These are phyloP conservation scores for Calonectria fujianensis DNA, from an alignment of 2,329 filamentous ascomycete species.

Conservation along the genomic window DNA sequence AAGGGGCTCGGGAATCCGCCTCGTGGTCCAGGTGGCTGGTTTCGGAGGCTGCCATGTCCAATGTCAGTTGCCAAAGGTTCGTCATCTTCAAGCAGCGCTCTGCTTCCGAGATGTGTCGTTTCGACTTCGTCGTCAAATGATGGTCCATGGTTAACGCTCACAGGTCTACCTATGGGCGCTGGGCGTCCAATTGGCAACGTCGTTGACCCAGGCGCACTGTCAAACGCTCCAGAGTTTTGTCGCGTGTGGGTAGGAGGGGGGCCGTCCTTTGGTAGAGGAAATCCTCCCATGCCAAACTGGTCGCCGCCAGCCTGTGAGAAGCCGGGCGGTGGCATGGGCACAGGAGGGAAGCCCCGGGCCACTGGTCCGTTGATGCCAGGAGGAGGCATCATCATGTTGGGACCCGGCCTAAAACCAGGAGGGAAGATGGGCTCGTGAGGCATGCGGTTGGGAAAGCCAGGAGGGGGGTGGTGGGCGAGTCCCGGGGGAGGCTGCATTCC, in stretches of 20 bases:
- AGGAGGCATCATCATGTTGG: constrained; percentile 69
- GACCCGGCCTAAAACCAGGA: constrained; percentile 67
- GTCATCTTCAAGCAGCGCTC: constrained; percentile 88
- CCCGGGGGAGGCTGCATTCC: constrained; percentile 70
- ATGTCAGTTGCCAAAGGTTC: constrained; percentile 67
- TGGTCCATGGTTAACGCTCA: constrained; percentile 80
- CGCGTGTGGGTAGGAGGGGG: constrained; percentile 77
- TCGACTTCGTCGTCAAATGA: constrained; percentile 77
- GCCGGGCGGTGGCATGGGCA: constrained; percentile 61
- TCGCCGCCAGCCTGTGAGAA: constrained; percentile 58
- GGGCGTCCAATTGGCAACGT: constrained; percentile 87
- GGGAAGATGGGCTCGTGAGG: constrained; percentile 71
- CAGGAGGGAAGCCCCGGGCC: constrained; percentile 66
- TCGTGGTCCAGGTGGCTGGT: constrained; percentile 71
- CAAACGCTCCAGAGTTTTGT: constrained; percentile 83
- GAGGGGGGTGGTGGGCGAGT: constrained; percentile 60
- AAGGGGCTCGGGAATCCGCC: constrained; percentile 66
- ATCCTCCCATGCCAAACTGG: constrained; percentile 58
- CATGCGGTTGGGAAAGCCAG: constrained; percentile 75
- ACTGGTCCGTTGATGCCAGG: constrained; percentile 68
- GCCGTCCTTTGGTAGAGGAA: constrained; percentile 58
- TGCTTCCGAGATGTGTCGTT: constrained; percentile 90
- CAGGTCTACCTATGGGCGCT: constrained; percentile 90
- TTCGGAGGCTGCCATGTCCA: constrained; percentile 62
- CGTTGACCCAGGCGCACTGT: constrained; percentile 70